phyloP scores from a whole-genome alignment of 2,329 filamentous ascomycete species.

The Coleophoma crateriformis region DNA sequence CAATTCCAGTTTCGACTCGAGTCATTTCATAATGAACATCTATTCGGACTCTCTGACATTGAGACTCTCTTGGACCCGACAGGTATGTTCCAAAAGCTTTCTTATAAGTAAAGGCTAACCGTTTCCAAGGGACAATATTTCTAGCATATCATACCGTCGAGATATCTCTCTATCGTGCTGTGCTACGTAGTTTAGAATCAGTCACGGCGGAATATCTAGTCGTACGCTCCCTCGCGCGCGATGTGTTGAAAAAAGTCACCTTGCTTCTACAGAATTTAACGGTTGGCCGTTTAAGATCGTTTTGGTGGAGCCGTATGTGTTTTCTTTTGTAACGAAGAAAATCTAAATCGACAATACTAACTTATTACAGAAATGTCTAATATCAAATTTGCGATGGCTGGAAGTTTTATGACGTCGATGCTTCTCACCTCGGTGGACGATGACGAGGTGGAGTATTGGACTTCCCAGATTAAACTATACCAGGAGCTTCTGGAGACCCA shows the following conservation, averaged over 20 bases:
- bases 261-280: constrained; percentile 1
- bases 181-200: neutral
- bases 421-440: constrained; percentile 5
- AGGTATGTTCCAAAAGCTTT: neutral
- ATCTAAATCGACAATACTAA: neutral
- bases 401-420: constrained; percentile 4
- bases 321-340: neutral
- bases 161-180: constrained; percentile 1
- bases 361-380: constrained; percentile 1
- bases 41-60: neutral
- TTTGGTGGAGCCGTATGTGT: constrained; percentile 7
- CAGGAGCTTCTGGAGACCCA: constrained; percentile 1
- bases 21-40: constrained; percentile 1
- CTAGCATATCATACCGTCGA: constrained; percentile 4
- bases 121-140: constrained; percentile 3
- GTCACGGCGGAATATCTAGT: neutral
- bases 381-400: constrained; percentile 5
- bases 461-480: constrained; percentile 1
- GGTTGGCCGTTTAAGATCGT: constrained; percentile 3
- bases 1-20: neutral
- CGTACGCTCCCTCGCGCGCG: neutral
- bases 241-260: neutral
- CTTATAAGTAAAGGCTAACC: neutral
- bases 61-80: constrained; percentile 1
- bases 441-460: constrained; percentile 5